Evolutionary conservation across 768 basidiomycete species (phyloP).

Genomic region (Hygrophorus pudorinus): DNA sequence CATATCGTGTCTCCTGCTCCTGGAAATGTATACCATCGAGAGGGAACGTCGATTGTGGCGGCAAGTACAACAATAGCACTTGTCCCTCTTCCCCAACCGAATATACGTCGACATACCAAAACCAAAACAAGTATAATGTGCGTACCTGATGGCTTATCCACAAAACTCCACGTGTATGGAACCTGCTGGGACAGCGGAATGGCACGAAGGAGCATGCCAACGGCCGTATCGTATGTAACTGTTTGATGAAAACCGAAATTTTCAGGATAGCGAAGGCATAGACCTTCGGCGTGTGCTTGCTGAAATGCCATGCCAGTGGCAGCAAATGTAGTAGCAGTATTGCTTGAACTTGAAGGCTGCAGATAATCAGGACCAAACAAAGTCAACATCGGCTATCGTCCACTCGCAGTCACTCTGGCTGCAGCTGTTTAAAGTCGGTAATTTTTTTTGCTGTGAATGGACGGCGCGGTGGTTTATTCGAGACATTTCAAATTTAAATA

Average conservation of each 20-base stretch:
- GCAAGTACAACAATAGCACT: constrained; percentile 56
- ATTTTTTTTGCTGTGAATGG: no score
- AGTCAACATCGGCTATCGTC: no score
- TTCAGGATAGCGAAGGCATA: constrained; percentile 67
- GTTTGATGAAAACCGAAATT: constrained; percentile 45
- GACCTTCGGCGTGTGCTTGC: constrained; percentile 47
- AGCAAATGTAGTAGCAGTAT: no score
- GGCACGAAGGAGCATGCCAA: constrained; percentile 53
- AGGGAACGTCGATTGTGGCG: constrained; percentile 50
- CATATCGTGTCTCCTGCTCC: constrained; percentile 57
- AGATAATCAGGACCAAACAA: no score
- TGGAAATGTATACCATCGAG: constrained; percentile 71
- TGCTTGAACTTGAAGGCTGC: no score
- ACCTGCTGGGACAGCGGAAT: constrained; percentile 41
- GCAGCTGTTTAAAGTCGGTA: no score
- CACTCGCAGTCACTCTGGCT: no score
- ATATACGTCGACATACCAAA: not conserved
- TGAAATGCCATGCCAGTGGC: constrained; percentile 8
- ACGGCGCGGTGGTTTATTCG: no score
- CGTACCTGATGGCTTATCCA: constrained; percentile 71
- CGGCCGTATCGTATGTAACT: constrained; percentile 46
- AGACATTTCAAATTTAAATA: no score
- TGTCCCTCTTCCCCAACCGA: constrained; percentile 42
- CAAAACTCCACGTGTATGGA: constrained; percentile 64
- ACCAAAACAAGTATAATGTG: constrained; percentile 7